Evolutionary conservation across 225 moss, liverwort and hornwort genomes (phyloP), one percentile per base, ranked within the genome.

Genomic region (Ulota crispa): DNA sequence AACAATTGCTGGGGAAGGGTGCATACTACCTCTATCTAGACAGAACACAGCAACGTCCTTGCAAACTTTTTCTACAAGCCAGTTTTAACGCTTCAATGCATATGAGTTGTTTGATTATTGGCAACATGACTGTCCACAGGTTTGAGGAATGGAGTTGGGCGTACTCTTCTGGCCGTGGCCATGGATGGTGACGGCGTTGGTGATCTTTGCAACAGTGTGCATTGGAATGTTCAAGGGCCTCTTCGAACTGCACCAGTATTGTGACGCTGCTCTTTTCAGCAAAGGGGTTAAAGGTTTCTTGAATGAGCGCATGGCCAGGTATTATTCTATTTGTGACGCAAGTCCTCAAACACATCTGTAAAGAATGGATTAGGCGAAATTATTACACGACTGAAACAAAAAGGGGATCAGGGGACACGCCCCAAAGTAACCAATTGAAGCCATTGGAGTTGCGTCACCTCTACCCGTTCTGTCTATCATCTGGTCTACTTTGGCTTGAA

Each of bases 151-250:
- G 82, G 79, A 63, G 56, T 21, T 43, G 34, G 82, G 16, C 75
- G 45, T 42, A 10, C 13, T 21, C 45, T 45, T 45, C 14, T 45
- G 45, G 45, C 45, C 45, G 45, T 45, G 45, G 45, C 45, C 45
- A 3, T 71, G 70, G 82, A 8, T 63, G 56, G 34, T 82, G 54
- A 73, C 82, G 70, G 70, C 54, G n/a, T 64, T 86, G 74, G 13
- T 70, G 16, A 75, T 86, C 20, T 14, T 79, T 55, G 75, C 79
- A 27, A 70, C 86, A 9, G 1, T 56, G 4, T 86, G 56, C 63
- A 45, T 82, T 34, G 55, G 81, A 67, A 19, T 59, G 50, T 30
- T 4, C 24, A 60, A 66, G 61, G 41, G 47, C 52, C 13, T 47
- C 5, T 28, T 24, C 14, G 11, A 9, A 14, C 55, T 75, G 47